Percentiles rank a stretch among this genome's conserved stretches.
Evolutionary conservation across 805 yeast species (phyloP).

Genomic region (Ogataea dorogensis): DNA sequence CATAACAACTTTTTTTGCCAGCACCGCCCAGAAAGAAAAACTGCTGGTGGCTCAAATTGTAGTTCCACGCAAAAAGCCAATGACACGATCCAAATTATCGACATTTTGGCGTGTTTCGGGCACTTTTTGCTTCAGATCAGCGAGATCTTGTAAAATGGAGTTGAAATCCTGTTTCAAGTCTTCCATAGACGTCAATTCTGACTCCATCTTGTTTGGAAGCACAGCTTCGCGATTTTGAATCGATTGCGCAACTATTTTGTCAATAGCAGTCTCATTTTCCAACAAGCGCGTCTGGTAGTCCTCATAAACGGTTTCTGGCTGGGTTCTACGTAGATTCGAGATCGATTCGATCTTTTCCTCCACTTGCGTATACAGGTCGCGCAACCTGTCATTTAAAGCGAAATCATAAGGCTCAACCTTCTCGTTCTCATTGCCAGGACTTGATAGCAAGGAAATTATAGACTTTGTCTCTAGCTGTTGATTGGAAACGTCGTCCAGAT

Average conservation of each 20-base stretch:
- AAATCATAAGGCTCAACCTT: constrained; percentile 71
- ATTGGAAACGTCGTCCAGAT: constrained; percentile 52
- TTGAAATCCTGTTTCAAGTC: constrained; percentile 16
- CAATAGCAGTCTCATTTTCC: constrained; percentile 16
- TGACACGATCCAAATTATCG: constrained; percentile 29
- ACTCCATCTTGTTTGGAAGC: background rate
- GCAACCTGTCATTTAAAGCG: constrained; percentile 55
- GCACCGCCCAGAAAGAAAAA: constrained; percentile 2
- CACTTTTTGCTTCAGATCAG: constrained; percentile 35
- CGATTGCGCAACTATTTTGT: constrained; percentile 21
- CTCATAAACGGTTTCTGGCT: constrained; percentile 43
- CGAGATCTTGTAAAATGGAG: constrained; percentile 28
- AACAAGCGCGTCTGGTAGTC: constrained; percentile 35
- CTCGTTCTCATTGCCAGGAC: constrained; percentile 22
- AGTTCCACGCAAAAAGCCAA: constrained; percentile 17
- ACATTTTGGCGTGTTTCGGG: constrained; percentile 39
- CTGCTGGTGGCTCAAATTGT: too few species aligned
- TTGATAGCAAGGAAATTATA: constrained; percentile 15
- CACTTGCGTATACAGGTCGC: constrained; percentile 55
- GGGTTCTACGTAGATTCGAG: constrained; percentile 51
- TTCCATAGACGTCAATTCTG: constrained; percentile 5
- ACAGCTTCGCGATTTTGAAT: constrained; percentile 13
- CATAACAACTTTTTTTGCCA: constrained; percentile 3
- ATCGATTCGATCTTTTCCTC: constrained; percentile 62
- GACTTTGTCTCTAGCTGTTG: constrained; percentile 5